phyloP scores from a whole-genome alignment of 2,329 filamentous ascomycete species.

The Claviceps capensis region DNA sequence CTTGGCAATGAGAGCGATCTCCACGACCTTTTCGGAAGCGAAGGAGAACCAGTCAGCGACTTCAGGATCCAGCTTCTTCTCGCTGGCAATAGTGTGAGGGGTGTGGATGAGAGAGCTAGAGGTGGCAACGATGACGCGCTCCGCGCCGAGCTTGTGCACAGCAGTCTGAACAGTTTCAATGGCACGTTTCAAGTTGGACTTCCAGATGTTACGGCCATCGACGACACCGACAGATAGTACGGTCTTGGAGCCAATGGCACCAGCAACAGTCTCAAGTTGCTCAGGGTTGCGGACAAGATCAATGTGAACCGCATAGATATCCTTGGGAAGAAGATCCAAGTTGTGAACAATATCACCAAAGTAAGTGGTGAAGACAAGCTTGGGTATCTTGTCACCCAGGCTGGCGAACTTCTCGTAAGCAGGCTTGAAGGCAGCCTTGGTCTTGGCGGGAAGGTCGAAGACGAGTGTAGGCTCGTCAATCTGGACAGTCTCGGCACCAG shows the following conservation, averaged over 20 bases:
- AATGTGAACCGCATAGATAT: conserved; percentile 75
- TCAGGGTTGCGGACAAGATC: conserved; percentile 97
- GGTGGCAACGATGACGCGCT: conserved; percentile 91
- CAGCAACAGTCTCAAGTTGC: conserved; percentile 78
- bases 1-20: conserved; percentile 90
- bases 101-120: conserved; percentile 97
- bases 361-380: conserved; percentile 88
- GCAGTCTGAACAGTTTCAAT: conserved; percentile 84
- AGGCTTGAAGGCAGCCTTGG: conserved; percentile 96
- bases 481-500: conserved; percentile 91
- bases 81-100: conserved; percentile 91
- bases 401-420: conserved; percentile 78
- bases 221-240: conserved; percentile 91
- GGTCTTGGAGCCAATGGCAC: conserved; percentile 76
- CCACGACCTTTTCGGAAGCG: conserved; percentile 82
- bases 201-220: conserved; percentile 99
- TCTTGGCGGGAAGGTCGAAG: conserved; percentile 78
- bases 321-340: conserved; percentile 73
- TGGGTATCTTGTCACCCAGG: conserved; percentile 69
- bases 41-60: conserved; percentile 98
- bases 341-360: conserved; percentile 99
- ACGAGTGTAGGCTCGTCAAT: conserved; percentile 97
- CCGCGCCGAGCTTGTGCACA: conserved; percentile 89
- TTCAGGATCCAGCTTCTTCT: conserved; percentile 95
- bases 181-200: conserved; percentile 95